Conservation (phyloP, 208 protist genomes). For the Crithidia brevicula region DNA sequence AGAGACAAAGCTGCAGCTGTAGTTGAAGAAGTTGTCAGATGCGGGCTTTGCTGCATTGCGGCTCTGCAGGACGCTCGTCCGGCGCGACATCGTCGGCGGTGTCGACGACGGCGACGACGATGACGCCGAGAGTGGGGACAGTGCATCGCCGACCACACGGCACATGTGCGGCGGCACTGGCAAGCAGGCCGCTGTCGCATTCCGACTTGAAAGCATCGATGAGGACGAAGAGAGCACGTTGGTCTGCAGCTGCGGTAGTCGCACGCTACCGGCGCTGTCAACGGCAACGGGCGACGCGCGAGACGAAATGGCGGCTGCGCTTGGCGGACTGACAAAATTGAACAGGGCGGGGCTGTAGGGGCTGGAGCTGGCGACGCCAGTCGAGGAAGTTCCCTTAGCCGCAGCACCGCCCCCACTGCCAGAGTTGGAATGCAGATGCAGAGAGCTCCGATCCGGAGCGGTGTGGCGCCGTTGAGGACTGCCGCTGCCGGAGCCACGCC, state of each 20-base stretch:
- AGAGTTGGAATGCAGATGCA: background rate
- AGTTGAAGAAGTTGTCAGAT: conserved; percentile 5
- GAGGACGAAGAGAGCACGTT: conserved; percentile 4
- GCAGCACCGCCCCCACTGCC: background rate
- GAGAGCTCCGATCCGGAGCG: background rate
- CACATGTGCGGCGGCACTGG: conserved; percentile 1
- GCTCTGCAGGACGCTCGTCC: background rate
- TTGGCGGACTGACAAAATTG: conserved; percentile 15
- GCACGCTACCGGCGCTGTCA: background rate
- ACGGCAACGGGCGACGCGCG: background rate
- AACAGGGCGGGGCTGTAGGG: background rate
- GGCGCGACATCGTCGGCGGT: background rate
- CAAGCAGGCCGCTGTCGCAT: background rate
- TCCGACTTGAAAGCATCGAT: background rate
- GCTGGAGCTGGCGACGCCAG: background rate
- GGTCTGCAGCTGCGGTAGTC: conserved; percentile 6
- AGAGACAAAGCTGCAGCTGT: conserved; percentile 8
- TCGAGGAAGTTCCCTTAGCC: background rate
- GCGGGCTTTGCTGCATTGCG: conserved; percentile 1
- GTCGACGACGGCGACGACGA: conserved; percentile 11
- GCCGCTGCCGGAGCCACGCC: conserved; percentile 4
- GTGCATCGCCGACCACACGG: background rate
- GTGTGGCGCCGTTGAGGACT: background rate
- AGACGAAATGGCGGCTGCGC: conserved; percentile 1
- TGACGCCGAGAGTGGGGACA: conserved; percentile 10